Percentiles rank a stretch among this genome's conserved stretches.
Conservation (phyloP, 805 yeast species). For the Pichia sporocuriosa region DNA sequence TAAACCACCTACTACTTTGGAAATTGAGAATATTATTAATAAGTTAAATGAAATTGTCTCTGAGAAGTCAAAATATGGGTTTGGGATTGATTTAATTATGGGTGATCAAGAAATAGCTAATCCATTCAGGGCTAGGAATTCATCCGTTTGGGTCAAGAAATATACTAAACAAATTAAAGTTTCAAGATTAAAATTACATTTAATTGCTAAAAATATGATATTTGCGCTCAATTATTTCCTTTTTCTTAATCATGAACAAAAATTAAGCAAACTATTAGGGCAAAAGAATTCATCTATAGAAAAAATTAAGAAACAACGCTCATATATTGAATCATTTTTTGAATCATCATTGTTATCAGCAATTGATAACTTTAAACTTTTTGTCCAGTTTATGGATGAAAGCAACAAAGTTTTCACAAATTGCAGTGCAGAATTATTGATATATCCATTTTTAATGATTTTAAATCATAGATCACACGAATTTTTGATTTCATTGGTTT, state of each 20-base stretch:
- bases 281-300: conserved; percentile 26
- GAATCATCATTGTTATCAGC: conserved; percentile 31
- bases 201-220: conserved; percentile 39
- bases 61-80: conserved; percentile 25
- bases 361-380: conserved; percentile 33
- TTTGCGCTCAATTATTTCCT: conserved; percentile 45
- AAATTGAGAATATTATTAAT: conserved; percentile 25
- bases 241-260: conserved; percentile 33
- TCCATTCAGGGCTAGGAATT: conserved; percentile 14
- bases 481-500: conserved; percentile 48
- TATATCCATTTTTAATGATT: conserved; percentile 44
- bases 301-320: conserved; percentile 28
- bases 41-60: conserved; percentile 26
- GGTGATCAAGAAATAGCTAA: conserved; percentile 14
- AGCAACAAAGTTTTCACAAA: conserved; percentile 24
- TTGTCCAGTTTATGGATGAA: conserved; percentile 28
- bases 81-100: conserved; percentile 22
- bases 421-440: conserved; percentile 39
- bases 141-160: conserved; percentile 15
- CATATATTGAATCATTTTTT: conserved; percentile 29
- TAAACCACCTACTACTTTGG: conserved; percentile 29
- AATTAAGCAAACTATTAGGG: conserved; percentile 27
- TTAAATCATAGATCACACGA: conserved; percentile 52
- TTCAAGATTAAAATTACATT: conserved; percentile 27
- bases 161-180: conserved; percentile 24